Base-by-base conservation (phyloP, 176 grass and related monocot genomes). In the Hyparrhenia diplandra region DNA sequence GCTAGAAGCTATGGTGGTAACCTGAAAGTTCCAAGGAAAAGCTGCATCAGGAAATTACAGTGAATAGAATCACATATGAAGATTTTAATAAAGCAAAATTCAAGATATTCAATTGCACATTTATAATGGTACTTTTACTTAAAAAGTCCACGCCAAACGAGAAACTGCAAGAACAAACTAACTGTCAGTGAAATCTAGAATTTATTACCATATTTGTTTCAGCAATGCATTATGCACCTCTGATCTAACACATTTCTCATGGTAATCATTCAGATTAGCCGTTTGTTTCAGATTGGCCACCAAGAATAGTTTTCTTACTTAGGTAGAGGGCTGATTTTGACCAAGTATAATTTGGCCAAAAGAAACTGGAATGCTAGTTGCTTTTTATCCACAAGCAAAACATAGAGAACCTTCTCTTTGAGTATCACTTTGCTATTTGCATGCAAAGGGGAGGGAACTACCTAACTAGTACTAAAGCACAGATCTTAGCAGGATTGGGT, bases 1-100 rank as follows among this genome's bases (percentile, higher is more conserved):
- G 55, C 45, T 89, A 57, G 65, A 72, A 85, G 87, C 36, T 77
- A 71, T 16, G 3, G n/a, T n/a, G n/a, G 42, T 77, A 85, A 76
- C 72, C 87, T 89, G 65, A 64, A 64, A 71, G 39, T 72, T 82
- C 18, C 14, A 69, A 80, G 25, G 28, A 72, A 69, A 31, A 39
- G 67, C 12, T 21, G 18, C 32, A 39, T 86, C 74, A 79, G n/a
- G n/a, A n/a, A n/a, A n/a, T n/a, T n/a, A n/a, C n/a, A n/a, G n/a
- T n/a, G 41, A 68, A 59, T 67, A 79, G 39, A 45, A 63, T 68
- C 40, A 63, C 25, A 12, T 70, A 52, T 41, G 17, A 83, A 88
- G 24, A 84, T 75, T 63, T 59, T 79, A 49, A 63, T 59, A 59
- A 82, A 43, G 66, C 2, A 49, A 78, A 69, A 21, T 32, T 40